phyloP scores from a whole-genome alignment of 371 early-diverging fungal genomes.

The Rhizopus microsporus region DNA sequence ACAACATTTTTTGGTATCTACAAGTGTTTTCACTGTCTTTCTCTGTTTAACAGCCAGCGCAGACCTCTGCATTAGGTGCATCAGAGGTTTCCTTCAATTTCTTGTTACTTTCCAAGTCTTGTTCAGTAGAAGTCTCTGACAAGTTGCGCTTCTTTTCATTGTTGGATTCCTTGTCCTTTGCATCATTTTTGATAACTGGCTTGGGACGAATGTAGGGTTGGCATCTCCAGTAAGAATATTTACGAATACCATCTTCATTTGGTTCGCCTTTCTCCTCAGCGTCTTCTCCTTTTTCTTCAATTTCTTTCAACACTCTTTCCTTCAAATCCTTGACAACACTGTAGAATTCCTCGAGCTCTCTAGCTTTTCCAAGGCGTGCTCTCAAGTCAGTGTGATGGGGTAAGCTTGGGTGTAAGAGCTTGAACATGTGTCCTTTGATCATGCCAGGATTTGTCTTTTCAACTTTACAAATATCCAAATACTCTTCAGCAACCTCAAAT shows the following conservation, averaged over 20 bases:
- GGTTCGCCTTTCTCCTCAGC: constrained; percentile 32
- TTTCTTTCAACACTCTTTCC: constrained; percentile 56
- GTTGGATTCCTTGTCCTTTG: constrained; percentile 20
- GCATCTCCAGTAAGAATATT: constrained; percentile 72
- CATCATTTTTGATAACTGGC: constrained; percentile 33
- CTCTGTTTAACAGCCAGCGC: not conserved
- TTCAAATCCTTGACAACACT: constrained; percentile 62
- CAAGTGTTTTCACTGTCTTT: not conserved
- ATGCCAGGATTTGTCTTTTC: constrained; percentile 56
- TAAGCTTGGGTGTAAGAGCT: constrained; percentile 85
- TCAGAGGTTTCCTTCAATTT: constrained; percentile 16
- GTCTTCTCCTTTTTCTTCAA: constrained; percentile 30
- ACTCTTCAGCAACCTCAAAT: constrained; percentile 86
- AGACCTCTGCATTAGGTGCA: not conserved
- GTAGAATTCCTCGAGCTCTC: constrained; percentile 62
- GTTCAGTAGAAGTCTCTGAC: constrained; percentile 11
- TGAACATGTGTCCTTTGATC: constrained; percentile 92
- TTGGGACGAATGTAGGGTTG: constrained; percentile 75
- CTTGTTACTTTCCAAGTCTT: constrained; percentile 10
- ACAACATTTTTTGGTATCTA: too few species aligned
- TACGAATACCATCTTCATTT: constrained; percentile 67
- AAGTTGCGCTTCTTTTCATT: constrained; percentile 12
- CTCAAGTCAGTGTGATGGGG: constrained; percentile 81
- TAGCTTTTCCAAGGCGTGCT: constrained; percentile 65
- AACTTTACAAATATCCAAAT: constrained; percentile 75